Conservation (phyloP, 2,329 filamentous ascomycete genomes). For the Paraphoma sp. region DNA sequence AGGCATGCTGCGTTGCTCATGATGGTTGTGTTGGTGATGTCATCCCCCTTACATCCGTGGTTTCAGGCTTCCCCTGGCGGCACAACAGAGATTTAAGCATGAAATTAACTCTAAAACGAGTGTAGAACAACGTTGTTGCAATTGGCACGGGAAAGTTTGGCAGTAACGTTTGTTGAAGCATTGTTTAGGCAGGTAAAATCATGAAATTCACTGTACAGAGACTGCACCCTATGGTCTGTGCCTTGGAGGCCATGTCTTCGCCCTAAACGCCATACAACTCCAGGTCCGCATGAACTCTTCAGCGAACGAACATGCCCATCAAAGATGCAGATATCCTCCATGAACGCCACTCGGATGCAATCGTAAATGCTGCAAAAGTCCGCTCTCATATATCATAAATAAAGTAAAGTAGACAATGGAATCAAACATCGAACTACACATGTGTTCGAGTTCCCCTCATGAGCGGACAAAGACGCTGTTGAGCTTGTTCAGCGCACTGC, state of each 20-base stretch:
- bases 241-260: background rate
- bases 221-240: background rate
- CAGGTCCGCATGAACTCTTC: slow-evolving; percentile 2
- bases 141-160: too few relatives aligned
- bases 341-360: slow-evolving; percentile 39
- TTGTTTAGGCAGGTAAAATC: too few relatives aligned
- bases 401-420: background rate
- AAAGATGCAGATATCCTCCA: slow-evolving; percentile 23
- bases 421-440: too few relatives aligned
- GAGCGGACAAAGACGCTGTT: slow-evolving; percentile 44
- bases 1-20: background rate
- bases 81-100: slow-evolving; percentile 18
- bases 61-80: slow-evolving; percentile 12
- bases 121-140: background rate
- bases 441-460: slow-evolving; percentile 7
- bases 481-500: slow-evolving; percentile 41
- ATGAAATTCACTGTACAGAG: background rate
- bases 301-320: slow-evolving; percentile 1
- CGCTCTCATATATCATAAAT: slow-evolving; percentile 5
- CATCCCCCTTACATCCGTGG: background rate
- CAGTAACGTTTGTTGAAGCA: too few relatives aligned
- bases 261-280: slow-evolving; percentile 7
- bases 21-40: slow-evolving; percentile 9
- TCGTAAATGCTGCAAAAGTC: slow-evolving; percentile 28
- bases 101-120: slow-evolving; percentile 20